These are phyloP conservation scores for Mucor ambiguus DNA, from an alignment of 371 early-diverging fungal species.

Conservation along the genomic window DNA sequence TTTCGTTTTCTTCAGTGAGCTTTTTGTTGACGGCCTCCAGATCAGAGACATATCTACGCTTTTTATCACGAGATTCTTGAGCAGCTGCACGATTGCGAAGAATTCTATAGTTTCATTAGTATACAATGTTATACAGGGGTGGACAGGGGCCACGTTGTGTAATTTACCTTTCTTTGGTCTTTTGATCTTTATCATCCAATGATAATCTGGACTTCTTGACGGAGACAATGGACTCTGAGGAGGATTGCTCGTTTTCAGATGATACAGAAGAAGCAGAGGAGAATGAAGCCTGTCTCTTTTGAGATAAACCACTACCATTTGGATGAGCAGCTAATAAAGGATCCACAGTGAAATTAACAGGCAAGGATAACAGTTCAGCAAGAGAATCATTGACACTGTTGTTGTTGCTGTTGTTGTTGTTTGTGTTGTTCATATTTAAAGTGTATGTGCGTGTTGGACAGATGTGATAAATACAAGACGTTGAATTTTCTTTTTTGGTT, in stretches of 20 bases:
- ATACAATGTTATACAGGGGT: conserved; percentile 2
- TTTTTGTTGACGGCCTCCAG: conserved; percentile 72
- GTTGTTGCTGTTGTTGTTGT: conserved; percentile 14
- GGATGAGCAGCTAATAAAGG: conserved; percentile 29
- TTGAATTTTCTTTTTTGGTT: conserved; percentile 5
- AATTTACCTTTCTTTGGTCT: conserved; percentile 45
- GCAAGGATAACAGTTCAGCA: conserved; percentile 29
- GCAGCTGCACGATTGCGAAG: conserved; percentile 91
- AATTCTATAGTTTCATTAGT: conserved; percentile 45
- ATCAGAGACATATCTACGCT: conserved; percentile 76
- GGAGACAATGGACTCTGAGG: conserved; percentile 16
- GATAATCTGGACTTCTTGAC: conserved; percentile 39
- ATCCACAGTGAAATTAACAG: conserved; percentile 34
- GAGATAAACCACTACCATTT: not conserved
- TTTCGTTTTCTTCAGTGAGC: conserved; percentile 68
- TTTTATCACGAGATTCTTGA: conserved; percentile 88
- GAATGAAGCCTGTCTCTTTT: conserved; percentile 18
- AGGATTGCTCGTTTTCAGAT: conserved; percentile 12
- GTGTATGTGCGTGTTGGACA: not conserved
- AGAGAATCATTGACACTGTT: conserved; percentile 22
- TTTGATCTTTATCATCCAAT: conserved; percentile 51
- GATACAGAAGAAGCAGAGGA: conserved; percentile 17
- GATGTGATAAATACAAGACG: conserved; percentile 14
- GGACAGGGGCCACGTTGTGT: not conserved
- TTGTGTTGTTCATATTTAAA: conserved; percentile 10